Evolutionary conservation across 2,329 filamentous ascomycete species (phyloP), one percentile per base, ranked within the genome.

Genomic region (Juglanconis sp.): DNA sequence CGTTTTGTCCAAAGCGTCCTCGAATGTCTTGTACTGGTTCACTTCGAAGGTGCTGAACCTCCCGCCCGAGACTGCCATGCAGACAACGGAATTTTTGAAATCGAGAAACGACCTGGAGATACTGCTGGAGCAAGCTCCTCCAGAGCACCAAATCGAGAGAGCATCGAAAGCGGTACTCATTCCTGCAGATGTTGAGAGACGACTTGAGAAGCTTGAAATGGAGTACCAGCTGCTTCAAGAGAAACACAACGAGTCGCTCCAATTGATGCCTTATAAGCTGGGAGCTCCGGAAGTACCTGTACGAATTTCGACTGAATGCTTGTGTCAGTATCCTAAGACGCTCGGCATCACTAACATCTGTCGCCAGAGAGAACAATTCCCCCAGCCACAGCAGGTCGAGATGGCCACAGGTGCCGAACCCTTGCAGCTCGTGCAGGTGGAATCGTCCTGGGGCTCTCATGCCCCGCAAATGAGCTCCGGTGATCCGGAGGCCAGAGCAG

Each of bases 21-120:
- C 59, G n/a, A 49, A 59, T n/a, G 38, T 59, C 1, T 24, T 64
- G 1, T 62, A 62, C 53, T 64, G 62, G 62, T 57, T 64, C 15
- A 36, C 47, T 10, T 47, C 46, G 8, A 62, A 59, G 53, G 62
- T 64, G 11, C 51, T 64, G 3, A 59, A 55, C 9, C 56, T 64
- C 4, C 42, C 60, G 31, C 53, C 55, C 0, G 59, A 59, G 8
- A 24, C 56, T 13, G 59, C 62, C 15, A 40, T 59, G 40, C 56
- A 48, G 49, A 62, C 60, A 10, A 59, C 50, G 5, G 50, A 64
- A 30, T 64, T 64, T 4, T 40, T 64, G 32, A 64, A 57, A 38
- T 57, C 60, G 17, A 59, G 60, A 53, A 53, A 42, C 10, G n/a
- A 52, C 42, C 38, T 57, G 15, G 59, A 59, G 38, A 31, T 15